phyloP scores from a whole-genome alignment of 1,284 basidiomycete genomes.

The Grifola frondosa region DNA sequence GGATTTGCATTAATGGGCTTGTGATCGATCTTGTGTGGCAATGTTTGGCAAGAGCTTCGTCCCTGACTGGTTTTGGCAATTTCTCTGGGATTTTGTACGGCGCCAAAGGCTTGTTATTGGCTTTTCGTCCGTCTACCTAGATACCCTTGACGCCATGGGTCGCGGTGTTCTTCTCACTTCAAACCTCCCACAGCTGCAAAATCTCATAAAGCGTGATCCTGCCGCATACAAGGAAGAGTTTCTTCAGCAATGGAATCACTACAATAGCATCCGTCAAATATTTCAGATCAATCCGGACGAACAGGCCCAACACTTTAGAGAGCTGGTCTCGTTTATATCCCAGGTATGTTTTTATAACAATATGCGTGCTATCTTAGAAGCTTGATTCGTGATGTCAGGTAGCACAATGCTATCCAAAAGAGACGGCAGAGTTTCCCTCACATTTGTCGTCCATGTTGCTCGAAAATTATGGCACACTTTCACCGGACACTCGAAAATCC shows the following conservation, averaged over 20 bases:
- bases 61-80: conserved; percentile 11
- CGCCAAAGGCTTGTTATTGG: conserved; percentile 1
- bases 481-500: conserved; percentile 78
- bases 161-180: conserved; percentile 66
- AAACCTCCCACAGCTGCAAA: conserved; percentile 85
- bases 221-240: conserved; percentile 94
- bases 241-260: conserved; percentile 98
- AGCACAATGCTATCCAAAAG: conserved; percentile 86
- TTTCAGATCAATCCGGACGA: conserved; percentile 79
- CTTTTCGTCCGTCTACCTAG: background rate
- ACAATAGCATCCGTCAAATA: conserved; percentile 84
- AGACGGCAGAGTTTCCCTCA: conserved; percentile 79
- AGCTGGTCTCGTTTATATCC: conserved; percentile 84
- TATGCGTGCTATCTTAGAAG: conserved; percentile 7
- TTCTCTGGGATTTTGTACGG: conserved; percentile 9
- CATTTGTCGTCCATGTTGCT: conserved; percentile 79
- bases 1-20: too few relatives aligned
- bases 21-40: too few relatives aligned
- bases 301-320: conserved; percentile 78
- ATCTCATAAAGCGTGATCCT: conserved; percentile 95
- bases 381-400: conserved; percentile 47
- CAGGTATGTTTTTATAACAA: conserved; percentile 49
- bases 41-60: conserved; percentile 15
- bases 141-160: conserved; percentile 38
- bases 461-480: conserved; percentile 69